Base-by-base conservation (phyloP, 179 eudicot genomes). In the Spergularia azorica region DNA sequence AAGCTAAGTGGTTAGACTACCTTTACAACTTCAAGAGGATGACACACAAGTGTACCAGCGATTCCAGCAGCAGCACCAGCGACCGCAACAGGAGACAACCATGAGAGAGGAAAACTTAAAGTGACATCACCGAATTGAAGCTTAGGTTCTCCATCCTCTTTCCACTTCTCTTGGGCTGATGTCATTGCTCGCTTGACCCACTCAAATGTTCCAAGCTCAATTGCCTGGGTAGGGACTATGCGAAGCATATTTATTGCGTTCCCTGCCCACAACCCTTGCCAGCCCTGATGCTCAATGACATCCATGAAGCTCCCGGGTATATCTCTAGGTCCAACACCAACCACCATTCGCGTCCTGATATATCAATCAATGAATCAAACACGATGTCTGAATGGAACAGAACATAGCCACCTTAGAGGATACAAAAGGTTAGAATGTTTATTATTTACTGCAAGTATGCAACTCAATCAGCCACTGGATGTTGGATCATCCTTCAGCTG, bases 21-120 rank as follows among this genome's bases (percentile, higher is more conserved):
- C 98, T 95, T 95, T 65, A 95, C 84, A 69, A 93, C 98, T 93
- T 95, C 98, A 63, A 95, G 96, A n/a, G 98, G 98, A 79, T 95
- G 98, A 80, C 98, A 93, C 57, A 77, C 98, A 70, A 95, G 97
- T 18, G 98, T 93, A 77, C 94, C 89, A 63, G 85, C 90, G 77
- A 95, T 55, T 76, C 98, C 98, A 76, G 98, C 98, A 64, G 97
- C 89, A 51, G 97, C 98, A 78, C 98, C 98, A 58, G 91, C 98
- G 52, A 93, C 84, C 58, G 97, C 98, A 83, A 91, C 87, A 6
- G 98, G 98, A 73, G 98, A 95, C 74, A 95, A 59, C 97, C 97
- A 93, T 21, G 97, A 86, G 26, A 95, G 86, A 75, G 97, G 90
- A 55, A 95, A 74, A 76, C 71, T 87, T 76, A 95, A 77, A 79